Conservation (phyloP, 1,139 yeast species). For the Debaryomycetaceae sp. region DNA sequence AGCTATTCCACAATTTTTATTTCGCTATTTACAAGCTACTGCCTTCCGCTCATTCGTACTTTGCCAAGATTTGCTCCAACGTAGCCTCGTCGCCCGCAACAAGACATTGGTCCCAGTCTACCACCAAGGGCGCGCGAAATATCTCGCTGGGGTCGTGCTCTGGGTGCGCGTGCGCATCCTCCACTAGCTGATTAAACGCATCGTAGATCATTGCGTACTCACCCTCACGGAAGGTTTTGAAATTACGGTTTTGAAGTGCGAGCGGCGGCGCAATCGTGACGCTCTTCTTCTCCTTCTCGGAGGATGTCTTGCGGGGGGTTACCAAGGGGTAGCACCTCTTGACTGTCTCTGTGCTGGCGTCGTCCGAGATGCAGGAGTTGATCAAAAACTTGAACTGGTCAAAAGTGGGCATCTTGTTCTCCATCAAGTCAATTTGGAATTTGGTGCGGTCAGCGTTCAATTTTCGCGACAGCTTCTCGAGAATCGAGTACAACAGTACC, state of each 20-base stretch:
- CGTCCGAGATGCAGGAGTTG: constrained; percentile 24
- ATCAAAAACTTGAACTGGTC: constrained; percentile 35
- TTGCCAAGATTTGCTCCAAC: constrained; percentile 26
- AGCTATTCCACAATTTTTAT: too few species aligned
- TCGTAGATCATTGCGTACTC: constrained; percentile 40
- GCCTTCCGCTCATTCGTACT: constrained; percentile 19
- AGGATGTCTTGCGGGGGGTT: constrained; percentile 19
- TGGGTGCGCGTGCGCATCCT: constrained; percentile 17
- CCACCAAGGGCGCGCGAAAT: constrained; percentile 41
- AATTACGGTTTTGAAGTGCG: constrained; percentile 14
- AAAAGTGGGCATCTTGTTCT: constrained; percentile 40
- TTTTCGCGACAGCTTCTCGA: constrained; percentile 28
- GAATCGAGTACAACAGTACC: constrained; percentile 25
- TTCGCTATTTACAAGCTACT: too few species aligned
- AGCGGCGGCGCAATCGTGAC: constrained; percentile 27
- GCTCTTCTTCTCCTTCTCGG: constrained; percentile 14
- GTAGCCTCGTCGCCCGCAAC: constrained; percentile 39
- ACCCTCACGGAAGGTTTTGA: constrained; percentile 31
- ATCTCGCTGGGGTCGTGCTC: constrained; percentile 31
- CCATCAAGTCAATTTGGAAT: constrained; percentile 36
- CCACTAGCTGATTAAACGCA: constrained; percentile 30
- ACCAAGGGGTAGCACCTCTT: constrained; percentile 37
- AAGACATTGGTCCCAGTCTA: constrained; percentile 46
- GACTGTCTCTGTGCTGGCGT: constrained; percentile 23
- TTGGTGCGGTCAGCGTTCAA: constrained; percentile 20